Conservation (phyloP, 805 yeast species). For the Starmerella asiatica region DNA sequence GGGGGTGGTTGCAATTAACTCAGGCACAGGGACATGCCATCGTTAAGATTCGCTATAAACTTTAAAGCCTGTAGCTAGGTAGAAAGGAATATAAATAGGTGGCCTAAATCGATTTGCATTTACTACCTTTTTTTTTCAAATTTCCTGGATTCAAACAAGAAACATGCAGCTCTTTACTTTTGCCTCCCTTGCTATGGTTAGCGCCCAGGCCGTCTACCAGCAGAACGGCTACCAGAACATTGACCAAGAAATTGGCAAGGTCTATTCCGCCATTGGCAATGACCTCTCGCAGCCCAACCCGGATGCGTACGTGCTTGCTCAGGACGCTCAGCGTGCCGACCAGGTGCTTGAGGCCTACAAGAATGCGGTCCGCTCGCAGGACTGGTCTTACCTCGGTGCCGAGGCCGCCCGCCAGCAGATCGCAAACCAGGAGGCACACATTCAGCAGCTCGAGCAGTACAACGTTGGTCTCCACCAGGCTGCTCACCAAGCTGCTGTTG, state of each 20-base stretch:
- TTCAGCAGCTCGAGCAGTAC: conserved; percentile 10
- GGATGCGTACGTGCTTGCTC: conserved; percentile 5
- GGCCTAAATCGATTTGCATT: background rate
- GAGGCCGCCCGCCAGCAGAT: conserved; percentile 15
- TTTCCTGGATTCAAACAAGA: background rate
- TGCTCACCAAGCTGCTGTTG: conserved; percentile 8
- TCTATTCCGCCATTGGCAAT: conserved; percentile 70
- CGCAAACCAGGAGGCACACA: conserved; percentile 13
- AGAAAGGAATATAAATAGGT: background rate
- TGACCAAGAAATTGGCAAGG: conserved; percentile 52
- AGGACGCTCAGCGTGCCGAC: conserved; percentile 10
- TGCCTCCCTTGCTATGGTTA: conserved; percentile 1
- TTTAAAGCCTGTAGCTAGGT: background rate
- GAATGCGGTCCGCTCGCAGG: conserved; percentile 9
- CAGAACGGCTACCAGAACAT: conserved; percentile 35
- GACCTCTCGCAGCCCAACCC: conserved; percentile 15
- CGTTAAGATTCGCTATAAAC: too few relatives aligned
- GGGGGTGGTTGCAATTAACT: too few relatives aligned
- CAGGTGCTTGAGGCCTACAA: conserved; percentile 12
- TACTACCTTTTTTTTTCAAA: background rate
- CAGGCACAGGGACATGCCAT: too few relatives aligned
- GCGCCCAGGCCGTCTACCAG: conserved; percentile 25
- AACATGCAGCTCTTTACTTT: background rate
- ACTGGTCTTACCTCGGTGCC: conserved; percentile 17
- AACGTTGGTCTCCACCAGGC: conserved; percentile 7